Evolutionary conservation across 176 grass and related monocot genomes (phyloP).

Genomic region (Urochloa ruziziensis): DNA sequence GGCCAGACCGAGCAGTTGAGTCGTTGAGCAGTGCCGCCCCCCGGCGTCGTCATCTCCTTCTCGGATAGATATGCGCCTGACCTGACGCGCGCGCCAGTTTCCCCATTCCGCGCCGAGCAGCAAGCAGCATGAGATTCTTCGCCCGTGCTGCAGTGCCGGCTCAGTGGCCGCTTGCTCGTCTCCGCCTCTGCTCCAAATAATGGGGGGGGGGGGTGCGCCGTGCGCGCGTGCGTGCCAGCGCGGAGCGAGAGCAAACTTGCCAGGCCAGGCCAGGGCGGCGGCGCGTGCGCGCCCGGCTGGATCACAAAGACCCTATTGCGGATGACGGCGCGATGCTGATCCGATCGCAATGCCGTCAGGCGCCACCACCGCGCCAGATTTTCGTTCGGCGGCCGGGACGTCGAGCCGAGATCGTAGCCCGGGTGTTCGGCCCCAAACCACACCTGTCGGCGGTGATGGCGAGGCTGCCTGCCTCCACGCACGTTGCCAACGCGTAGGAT

Average conservation of each 20-base stretch:
- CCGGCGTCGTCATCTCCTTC: no score
- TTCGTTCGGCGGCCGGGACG: neutral
- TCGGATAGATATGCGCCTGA: constrained; percentile 21
- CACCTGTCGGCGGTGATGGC: neutral
- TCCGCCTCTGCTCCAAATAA: neutral
- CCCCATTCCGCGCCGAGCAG: neutral
- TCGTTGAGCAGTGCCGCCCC: no score
- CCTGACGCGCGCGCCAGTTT: neutral
- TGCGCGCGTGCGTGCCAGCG: constrained; percentile 3
- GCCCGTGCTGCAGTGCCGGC: neutral
- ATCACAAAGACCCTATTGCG: no score
- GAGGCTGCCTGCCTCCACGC: neutral
- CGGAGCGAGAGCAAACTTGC: neutral
- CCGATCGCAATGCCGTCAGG: neutral
- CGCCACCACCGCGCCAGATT: neutral
- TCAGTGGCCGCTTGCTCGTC: neutral
- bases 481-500: constrained; percentile 29
- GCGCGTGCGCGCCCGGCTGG: neutral
- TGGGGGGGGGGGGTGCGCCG: neutral
- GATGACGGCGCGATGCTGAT: neutral
- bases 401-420: neutral
- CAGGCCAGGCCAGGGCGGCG: no score
- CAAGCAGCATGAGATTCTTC: neutral
- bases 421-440: constrained; percentile 1
- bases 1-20: neutral